Base-by-base conservation (phyloP, 2,329 filamentous ascomycete species). In the Clonostachys sp. region DNA sequence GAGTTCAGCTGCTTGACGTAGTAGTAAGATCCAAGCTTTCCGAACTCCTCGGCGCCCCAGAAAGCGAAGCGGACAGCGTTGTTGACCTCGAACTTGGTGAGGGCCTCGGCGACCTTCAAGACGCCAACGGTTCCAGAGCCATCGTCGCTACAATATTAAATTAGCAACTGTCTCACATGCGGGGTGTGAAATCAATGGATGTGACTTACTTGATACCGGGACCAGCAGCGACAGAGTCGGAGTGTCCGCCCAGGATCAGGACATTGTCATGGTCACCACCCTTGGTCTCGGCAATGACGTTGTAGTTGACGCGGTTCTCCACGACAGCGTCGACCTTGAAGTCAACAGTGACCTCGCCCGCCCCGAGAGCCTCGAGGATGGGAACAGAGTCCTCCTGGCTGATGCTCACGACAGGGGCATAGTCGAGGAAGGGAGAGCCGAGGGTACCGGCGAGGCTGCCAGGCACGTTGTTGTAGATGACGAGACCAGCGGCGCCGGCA, bases 391-490 rank as follows among this genome's bases (percentile, higher is more conserved):
- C 70, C 33, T 70, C 71, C 48, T 72, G 67, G 47, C 69, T 72
- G 50, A 86, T 70, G 14, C 77, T 75, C 1, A 80, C 66, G 30
- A 72, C 72, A 1, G 81, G 73, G 1, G 74, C 69, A 33, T 80
- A 81, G 9, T 60, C 58, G 34, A 54, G 57, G 41, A 69, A 70
- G 0, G 72, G 67, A 7, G 61, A 63, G 44, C 80, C 80, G 2
- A 86, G 67, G 3, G 81, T 86, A 33, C 80, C 83, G 7, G 73
- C 59, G 2, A 71, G 48, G 4, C 61, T 49, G 3, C 79, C 81
- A 0, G 71, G 61, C 5, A 67, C 73, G 50, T 85, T 85, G 68
- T 87, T 85, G 65, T 84, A 85, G 50, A 87, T 68, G 46, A 87
- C 57, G 1, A 73, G 74, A 2, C 67, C 84, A 1, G 62, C 60